Conservation (phyloP, 768 basidiomycete genomes). For the Coprinellus micaceus region DNA sequence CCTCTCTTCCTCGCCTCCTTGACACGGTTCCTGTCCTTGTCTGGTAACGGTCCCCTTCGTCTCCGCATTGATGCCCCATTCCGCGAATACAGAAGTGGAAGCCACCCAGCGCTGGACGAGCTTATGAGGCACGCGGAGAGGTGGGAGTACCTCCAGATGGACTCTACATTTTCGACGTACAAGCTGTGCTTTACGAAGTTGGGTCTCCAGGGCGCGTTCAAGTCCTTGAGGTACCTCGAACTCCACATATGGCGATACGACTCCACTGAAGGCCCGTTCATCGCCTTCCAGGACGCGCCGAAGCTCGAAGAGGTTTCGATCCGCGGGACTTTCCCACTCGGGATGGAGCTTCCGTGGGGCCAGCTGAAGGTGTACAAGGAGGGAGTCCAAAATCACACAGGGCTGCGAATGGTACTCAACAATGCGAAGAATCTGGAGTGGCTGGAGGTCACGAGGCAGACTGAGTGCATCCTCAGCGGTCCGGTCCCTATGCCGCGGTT, state of each 20-base stretch:
- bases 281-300: background rate
- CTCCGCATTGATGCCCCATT: slow-evolving; percentile 4
- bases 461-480: background rate
- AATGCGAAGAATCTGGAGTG: background rate
- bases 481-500: slow-evolving; percentile 3
- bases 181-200: background rate
- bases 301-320: slow-evolving; percentile 1
- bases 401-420: background rate
- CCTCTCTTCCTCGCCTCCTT: background rate
- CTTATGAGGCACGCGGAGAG: slow-evolving; percentile 1
- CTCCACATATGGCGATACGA: slow-evolving; percentile 5
- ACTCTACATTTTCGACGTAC: background rate
- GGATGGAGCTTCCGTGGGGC: slow-evolving; percentile 1
- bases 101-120: slow-evolving; percentile 8
- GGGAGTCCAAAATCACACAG: background rate
- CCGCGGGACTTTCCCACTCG: background rate
- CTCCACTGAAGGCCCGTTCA: background rate
- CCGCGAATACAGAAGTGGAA: background rate
- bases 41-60: background rate
- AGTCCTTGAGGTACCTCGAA: background rate
- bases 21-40: background rate
- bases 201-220: background rate
- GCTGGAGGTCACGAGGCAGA: background rate
- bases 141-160: slow-evolving; percentile 6
- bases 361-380: slow-evolving; percentile 2